phyloP scores from a whole-genome alignment of 352 stramenopile genomes.

The Lagenidium sp. region DNA sequence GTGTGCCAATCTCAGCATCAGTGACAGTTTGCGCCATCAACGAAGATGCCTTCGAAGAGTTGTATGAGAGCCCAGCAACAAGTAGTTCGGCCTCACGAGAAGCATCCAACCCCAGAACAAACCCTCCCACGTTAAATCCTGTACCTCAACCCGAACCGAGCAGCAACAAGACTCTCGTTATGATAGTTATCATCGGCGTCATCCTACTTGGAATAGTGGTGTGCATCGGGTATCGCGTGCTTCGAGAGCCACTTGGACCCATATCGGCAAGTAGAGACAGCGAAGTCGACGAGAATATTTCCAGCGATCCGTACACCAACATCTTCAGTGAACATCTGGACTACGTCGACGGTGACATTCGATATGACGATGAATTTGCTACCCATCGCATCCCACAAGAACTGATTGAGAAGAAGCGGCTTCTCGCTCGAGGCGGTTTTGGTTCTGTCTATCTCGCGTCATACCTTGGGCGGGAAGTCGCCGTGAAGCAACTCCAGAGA shows the following conservation, averaged over 20 bases:
- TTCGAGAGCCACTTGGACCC: neutral
- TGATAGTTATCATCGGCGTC: neutral
- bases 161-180: conserved; percentile 1
- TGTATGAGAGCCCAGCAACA: conserved; percentile 1
- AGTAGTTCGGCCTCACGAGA: neutral
- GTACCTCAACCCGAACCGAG: neutral
- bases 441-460: conserved; percentile 11
- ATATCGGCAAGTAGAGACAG: neutral
- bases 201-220: conserved; percentile 4
- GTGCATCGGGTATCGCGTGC: conserved; percentile 4
- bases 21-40: conserved; percentile 7
- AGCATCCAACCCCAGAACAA: neutral
- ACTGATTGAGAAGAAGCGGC: conserved; percentile 7
- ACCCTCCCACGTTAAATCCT: no score
- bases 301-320: neutral
- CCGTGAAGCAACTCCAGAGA: conserved; percentile 16
- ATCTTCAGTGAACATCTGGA: conserved; percentile 1
- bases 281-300: neutral
- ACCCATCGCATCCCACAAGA: conserved; percentile 5
- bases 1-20: neutral
- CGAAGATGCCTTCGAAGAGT: conserved; percentile 4
- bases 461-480: conserved; percentile 7
- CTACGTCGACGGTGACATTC: conserved; percentile 12
- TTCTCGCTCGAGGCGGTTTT: conserved; percentile 12
- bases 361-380: conserved; percentile 5